Percentiles rank a stretch among this genome's conserved stretches.
phyloP scores from a whole-genome alignment of 192 early-diverging fungal genomes.

The Phycomyces nitens region DNA sequence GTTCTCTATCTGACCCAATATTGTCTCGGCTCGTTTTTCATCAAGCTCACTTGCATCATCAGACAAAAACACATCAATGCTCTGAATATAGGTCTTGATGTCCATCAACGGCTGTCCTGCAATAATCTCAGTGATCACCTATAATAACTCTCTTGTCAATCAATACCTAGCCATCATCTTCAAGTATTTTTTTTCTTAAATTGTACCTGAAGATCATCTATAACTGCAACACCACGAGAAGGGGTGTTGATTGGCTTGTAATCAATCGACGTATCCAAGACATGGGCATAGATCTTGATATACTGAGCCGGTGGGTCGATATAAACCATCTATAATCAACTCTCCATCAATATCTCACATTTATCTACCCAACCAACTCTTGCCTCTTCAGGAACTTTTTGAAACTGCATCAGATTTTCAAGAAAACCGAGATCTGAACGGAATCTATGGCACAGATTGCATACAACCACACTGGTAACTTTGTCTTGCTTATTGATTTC shows the following conservation, averaged over 20 bases:
- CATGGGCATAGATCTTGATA: constrained; percentile 55
- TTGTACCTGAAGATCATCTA: constrained; percentile 67
- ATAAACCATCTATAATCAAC: constrained; percentile 31
- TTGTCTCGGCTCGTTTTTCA: constrained; percentile 21
- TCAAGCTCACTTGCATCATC: constrained; percentile 39
- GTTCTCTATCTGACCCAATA: constrained; percentile 22
- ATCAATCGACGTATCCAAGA: constrained; percentile 58
- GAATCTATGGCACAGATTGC: constrained; percentile 48
- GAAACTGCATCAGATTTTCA: constrained; percentile 53
- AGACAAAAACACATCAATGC: constrained; percentile 47
- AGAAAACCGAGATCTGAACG: constrained; percentile 38
- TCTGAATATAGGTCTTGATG: constrained; percentile 48
- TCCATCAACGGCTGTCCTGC: constrained; percentile 58
- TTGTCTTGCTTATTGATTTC: constrained; percentile 56
- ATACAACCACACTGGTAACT: constrained; percentile 49
- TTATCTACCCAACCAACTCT: constrained; percentile 22
- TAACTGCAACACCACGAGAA: constrained; percentile 42
- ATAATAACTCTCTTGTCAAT: too few species aligned
- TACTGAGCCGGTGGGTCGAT: constrained; percentile 48
- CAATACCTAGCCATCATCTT: too few species aligned
- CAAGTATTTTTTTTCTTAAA: too few species aligned
- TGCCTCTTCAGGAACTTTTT: constrained; percentile 51
- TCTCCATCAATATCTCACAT: neutral
- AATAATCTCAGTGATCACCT: constrained; percentile 55
- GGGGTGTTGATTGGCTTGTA: constrained; percentile 54